Evolutionary conservation across 2,329 filamentous ascomycete genomes (phyloP).

Genomic region (Pseudogymnoascus sp.): DNA sequence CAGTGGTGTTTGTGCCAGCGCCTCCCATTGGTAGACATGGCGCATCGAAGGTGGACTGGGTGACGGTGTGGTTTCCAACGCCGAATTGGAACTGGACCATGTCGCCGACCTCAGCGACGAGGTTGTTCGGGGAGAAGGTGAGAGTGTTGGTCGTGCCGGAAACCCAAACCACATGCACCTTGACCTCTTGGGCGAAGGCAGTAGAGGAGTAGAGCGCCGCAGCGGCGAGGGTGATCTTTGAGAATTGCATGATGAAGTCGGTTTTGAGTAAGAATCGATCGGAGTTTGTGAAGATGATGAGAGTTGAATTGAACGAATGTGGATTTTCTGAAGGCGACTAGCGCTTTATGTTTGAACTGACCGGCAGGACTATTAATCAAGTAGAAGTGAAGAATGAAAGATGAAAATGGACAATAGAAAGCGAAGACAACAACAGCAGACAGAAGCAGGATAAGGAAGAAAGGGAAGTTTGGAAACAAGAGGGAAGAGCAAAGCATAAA

Average conservation of each 20-base stretch:
- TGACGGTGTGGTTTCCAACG: slow-evolving; percentile 67
- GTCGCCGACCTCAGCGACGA: slow-evolving; percentile 55
- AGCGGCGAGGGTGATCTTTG: neutral
- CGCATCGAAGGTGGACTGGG: slow-evolving; percentile 65
- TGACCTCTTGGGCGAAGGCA: slow-evolving; percentile 17
- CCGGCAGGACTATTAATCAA: slow-evolving; percentile 10
- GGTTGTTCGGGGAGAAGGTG: slow-evolving; percentile 56
- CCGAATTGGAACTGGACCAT: slow-evolving; percentile 62
- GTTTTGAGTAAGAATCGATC: neutral
- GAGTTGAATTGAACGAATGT: neutral
- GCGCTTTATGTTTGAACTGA: slow-evolving; percentile 11
- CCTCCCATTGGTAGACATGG: slow-evolving; percentile 55
- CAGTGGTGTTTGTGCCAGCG: slow-evolving; percentile 40
- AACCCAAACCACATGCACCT: slow-evolving; percentile 59
- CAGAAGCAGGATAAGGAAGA: slow-evolving; percentile 8
- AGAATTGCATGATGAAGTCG: neutral
- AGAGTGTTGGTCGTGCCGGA: slow-evolving; percentile 39
- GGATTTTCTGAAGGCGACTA: slow-evolving; percentile 8
- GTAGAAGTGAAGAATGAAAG: slow-evolving; percentile 7
- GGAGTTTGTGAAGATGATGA: neutral
- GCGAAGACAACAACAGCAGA: slow-evolving; percentile 4
- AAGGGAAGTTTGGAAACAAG: slow-evolving; percentile 6
- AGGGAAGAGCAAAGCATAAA: slow-evolving; percentile 10
- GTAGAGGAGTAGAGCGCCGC: neutral
- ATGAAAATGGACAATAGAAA: slow-evolving; percentile 9